A percentile compares a stretch with the other conserved stretches of the same genome.
These are phyloP conservation scores for Penicillium polonicum DNA, from an alignment of 2,329 filamentous ascomycete species.

Conservation along the genomic window DNA sequence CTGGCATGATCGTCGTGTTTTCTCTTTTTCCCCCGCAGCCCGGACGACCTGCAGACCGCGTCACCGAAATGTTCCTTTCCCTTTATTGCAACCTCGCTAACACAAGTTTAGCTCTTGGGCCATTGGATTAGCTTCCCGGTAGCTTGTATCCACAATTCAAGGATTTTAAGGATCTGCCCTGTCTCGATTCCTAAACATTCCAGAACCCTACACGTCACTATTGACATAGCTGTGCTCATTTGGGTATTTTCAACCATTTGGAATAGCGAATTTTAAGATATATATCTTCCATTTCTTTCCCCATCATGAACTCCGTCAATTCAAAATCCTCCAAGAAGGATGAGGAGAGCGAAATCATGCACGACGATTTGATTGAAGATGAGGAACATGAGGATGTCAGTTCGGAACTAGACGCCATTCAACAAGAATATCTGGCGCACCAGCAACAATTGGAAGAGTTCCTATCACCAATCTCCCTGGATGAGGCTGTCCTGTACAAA, in stretches of 20 bases:
- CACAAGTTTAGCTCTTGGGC: neutral
- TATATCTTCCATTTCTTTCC: neutral
- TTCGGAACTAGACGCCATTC: slow-evolving; percentile 29
- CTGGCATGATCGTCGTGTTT: slow-evolving; percentile 28
- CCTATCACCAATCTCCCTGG: slow-evolving; percentile 41
- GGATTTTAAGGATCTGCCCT: slow-evolving; percentile 14
- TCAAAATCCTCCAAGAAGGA: slow-evolving; percentile 25
- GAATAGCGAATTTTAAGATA: neutral
- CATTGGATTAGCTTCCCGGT: neutral
- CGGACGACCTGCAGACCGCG: slow-evolving; percentile 21
- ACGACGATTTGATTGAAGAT: slow-evolving; percentile 32
- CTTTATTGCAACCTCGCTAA: slow-evolving; percentile 22
- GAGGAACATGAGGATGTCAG: slow-evolving; percentile 37
- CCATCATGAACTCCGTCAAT: slow-evolving; percentile 28
- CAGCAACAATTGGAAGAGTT: slow-evolving; percentile 42
- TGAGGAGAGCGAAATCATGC: slow-evolving; percentile 28
- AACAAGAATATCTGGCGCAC: slow-evolving; percentile 31
- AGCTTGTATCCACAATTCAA: slow-evolving; percentile 11
- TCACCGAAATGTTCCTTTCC: slow-evolving; percentile 21
- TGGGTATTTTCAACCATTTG: neutral
- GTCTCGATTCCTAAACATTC: slow-evolving; percentile 13
- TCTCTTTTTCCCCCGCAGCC: slow-evolving; percentile 13
- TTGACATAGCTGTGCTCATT: slow-evolving; percentile 13
- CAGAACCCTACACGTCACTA: slow-evolving; percentile 15
- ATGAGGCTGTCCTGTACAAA: slow-evolving; percentile 46